Percentiles rank a stretch among this genome's conserved stretches.
Conservation (phyloP, 345 rosid genomes). For the Populus davidiana region DNA sequence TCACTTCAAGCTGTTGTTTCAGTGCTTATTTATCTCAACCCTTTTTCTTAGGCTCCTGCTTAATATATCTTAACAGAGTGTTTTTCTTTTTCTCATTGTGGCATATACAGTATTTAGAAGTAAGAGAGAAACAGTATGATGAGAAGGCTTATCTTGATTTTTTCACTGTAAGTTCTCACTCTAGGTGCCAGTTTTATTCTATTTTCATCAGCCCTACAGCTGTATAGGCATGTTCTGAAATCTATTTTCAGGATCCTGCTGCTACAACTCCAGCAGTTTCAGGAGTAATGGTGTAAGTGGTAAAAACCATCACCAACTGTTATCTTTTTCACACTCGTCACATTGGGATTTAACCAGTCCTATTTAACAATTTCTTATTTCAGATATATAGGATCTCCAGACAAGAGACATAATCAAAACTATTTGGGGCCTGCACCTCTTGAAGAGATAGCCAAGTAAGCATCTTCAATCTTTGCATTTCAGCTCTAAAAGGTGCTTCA, state of each 20-base stretch:
- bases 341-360: not conserved
- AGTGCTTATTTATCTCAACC: not conserved
- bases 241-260: constrained; percentile 52
- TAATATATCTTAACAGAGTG: not conserved
- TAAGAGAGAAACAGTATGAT: constrained; percentile 89
- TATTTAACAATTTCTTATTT: constrained; percentile 7
- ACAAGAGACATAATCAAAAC: constrained; percentile 63
- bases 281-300: constrained; percentile 80
- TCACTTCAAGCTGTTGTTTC: not conserved
- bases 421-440: constrained; percentile 81
- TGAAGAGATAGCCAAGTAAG: constrained; percentile 78
- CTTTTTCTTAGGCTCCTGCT: not conserved
- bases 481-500: not conserved
- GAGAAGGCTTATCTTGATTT: constrained; percentile 73
- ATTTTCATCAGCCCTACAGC: not conserved
- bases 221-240: constrained; percentile 13
- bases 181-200: not conserved
- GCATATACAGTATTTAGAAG: constrained; percentile 60
- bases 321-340: not conserved
- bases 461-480: constrained; percentile 3
- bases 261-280: constrained; percentile 65
- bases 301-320: not conserved
- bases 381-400: constrained; percentile 80
- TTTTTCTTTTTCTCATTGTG: constrained; percentile 9
- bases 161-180: constrained; percentile 56